Conservation (phyloP, 805 yeast species). For the Myxozyma nipponensis region DNA sequence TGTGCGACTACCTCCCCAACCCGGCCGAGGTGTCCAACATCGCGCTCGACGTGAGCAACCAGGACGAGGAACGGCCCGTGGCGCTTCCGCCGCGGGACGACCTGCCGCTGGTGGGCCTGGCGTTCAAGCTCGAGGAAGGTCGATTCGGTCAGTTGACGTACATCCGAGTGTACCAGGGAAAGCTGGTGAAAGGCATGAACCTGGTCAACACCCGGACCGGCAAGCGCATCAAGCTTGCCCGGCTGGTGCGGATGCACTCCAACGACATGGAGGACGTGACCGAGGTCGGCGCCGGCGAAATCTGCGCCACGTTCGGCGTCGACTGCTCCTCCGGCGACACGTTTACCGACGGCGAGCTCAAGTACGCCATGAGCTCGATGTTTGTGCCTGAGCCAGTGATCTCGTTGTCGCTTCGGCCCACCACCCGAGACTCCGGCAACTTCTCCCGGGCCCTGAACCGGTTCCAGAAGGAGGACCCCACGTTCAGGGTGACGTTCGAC, state of each 20-base stretch:
- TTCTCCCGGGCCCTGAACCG: conserved; percentile 96
- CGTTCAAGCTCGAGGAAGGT: conserved; percentile 99
- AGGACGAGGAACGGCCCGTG: conserved; percentile 61
- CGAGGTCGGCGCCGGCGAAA: conserved; percentile 96
- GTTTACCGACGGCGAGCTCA: conserved; percentile 76
- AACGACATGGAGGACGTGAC: conserved; percentile 98
- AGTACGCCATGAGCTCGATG: conserved; percentile 95
- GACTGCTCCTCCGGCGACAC: conserved; percentile 99
- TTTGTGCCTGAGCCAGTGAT: conserved; percentile 98
- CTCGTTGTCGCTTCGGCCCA: conserved; percentile 85
- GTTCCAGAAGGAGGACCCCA: conserved; percentile 98
- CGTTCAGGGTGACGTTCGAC: conserved; percentile 90
- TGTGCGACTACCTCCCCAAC: conserved; percentile 91
- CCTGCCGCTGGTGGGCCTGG: conserved; percentile 89
- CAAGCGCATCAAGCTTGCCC: conserved; percentile 85
- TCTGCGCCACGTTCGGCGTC: conserved; percentile 98
- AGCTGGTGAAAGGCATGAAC: conserved; percentile 81
- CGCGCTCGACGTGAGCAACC: conserved; percentile 65
- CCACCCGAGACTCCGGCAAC: conserved; percentile 77
- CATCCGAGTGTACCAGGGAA: conserved; percentile 95
- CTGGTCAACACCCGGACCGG: conserved; percentile 88
- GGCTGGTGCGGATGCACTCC: conserved; percentile 97
- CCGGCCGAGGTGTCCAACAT: conserved; percentile 91
- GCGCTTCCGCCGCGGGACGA: conserved; percentile 66
- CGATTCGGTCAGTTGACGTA: conserved; percentile 96